These are phyloP conservation scores for Nelumbo lutea DNA, from an alignment of 164 flowering plant species.

Conservation along the genomic window DNA sequence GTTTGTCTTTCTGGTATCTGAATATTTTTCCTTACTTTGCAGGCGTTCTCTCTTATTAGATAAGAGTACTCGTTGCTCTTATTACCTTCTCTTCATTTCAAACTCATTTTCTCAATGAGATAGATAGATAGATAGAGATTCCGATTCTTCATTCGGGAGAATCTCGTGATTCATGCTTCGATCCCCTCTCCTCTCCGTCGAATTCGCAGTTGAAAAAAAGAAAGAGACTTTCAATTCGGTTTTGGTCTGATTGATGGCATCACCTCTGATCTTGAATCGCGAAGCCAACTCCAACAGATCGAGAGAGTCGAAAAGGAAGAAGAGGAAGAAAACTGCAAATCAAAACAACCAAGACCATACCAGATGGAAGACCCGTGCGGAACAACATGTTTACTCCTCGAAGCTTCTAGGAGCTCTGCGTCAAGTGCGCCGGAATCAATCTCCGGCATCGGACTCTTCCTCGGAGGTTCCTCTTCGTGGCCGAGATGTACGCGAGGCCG, in stretches of 20 bases:
- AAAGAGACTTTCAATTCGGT: not conserved
- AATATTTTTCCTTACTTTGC: no score
- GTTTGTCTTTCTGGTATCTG: no score
- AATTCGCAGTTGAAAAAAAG: no score
- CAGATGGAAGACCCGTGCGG: conserved; percentile 34
- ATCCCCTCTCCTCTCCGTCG: no score
- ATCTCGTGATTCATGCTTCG: no score
- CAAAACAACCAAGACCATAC: conserved; percentile 5
- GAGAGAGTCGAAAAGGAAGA: conserved; percentile 16
- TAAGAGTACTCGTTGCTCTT: no score
- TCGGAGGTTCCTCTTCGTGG: conserved; percentile 18
- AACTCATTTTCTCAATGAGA: no score
- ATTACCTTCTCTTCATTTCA: no score
- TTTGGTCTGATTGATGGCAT: conserved; percentile 7
- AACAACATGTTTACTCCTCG: conserved; percentile 55
- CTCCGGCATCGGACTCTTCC: conserved; percentile 10
- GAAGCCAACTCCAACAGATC: conserved; percentile 7
- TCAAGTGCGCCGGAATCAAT: conserved; percentile 26
- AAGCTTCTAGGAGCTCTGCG: conserved; percentile 56
- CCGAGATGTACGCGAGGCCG: conserved; percentile 58
- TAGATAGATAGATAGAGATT: no score
- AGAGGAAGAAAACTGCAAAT: conserved; percentile 7
- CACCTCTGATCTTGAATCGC: conserved; percentile 14
- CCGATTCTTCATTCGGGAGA: no score
- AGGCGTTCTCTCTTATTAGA: no score